Evolutionary conservation across 768 basidiomycete genomes (phyloP).

Genomic region (Rhodotorula babjevae): DNA sequence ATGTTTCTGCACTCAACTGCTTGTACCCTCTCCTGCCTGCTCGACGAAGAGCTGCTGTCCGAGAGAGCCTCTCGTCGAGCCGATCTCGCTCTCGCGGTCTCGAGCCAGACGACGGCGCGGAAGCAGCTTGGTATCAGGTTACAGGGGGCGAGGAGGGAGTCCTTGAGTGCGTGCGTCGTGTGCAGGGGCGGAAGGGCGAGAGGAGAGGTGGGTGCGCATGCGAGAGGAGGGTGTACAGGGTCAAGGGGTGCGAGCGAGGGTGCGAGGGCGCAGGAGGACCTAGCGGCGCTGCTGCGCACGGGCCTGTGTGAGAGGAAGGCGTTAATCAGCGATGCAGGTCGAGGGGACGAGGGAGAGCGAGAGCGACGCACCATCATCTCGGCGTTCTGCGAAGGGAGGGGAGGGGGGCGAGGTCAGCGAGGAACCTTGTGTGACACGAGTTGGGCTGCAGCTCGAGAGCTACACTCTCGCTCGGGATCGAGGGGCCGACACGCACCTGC

Average conservation of each 20-base stretch:
- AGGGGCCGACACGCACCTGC: background rate
- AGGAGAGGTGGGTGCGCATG: background rate
- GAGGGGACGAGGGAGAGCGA: too few relatives aligned
- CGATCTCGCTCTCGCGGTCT: too few relatives aligned
- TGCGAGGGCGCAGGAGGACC: background rate
- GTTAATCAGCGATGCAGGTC: background rate
- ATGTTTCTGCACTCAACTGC: too few relatives aligned
- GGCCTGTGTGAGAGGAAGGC: background rate
- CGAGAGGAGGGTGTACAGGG: background rate
- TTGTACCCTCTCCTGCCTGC: too few relatives aligned
- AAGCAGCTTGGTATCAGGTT: background rate
- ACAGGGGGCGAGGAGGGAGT: background rate
- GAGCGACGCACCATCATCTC: constrained; percentile 30
- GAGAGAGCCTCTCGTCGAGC: too few relatives aligned
- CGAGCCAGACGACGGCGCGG: too few relatives aligned
- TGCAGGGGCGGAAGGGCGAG: too few relatives aligned
- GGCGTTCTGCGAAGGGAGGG: constrained; percentile 6
- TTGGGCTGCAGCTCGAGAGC: too few relatives aligned
- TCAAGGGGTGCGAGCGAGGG: background rate
- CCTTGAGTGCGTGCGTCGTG: too few relatives aligned
- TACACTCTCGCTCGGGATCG: too few relatives aligned
- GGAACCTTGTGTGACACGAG: too few relatives aligned
- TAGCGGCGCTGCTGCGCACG: constrained; percentile 9
- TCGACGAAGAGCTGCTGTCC: too few relatives aligned
- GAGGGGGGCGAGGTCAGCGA: background rate